phyloP scores from a whole-genome alignment of 192 early-diverging fungal genomes.

The Coemansia sp. region DNA sequence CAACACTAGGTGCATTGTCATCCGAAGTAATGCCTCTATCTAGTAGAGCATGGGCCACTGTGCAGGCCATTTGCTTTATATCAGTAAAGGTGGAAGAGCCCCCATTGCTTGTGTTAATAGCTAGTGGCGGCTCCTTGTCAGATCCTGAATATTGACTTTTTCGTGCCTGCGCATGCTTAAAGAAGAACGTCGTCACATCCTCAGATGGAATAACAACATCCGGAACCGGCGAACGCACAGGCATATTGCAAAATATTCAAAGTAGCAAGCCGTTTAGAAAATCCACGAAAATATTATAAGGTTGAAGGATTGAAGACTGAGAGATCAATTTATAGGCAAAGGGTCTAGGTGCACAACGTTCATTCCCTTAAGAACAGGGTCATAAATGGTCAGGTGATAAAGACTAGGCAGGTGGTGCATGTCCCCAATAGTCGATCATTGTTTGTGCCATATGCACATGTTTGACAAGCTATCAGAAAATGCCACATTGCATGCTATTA shows the following conservation, averaged over 20 bases:
- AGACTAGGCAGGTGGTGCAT: no score
- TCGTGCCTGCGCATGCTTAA: slow-evolving; percentile 22
- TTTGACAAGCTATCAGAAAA: no score
- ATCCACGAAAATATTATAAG: not conserved
- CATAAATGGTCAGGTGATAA: no score
- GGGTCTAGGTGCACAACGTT: not conserved
- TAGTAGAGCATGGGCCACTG: slow-evolving; percentile 13
- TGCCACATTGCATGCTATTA: no score
- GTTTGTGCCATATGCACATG: no score
- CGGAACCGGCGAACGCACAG: slow-evolving; percentile 29
- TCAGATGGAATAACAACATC: slow-evolving; percentile 18
- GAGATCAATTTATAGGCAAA: not conserved
- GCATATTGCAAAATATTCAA: slow-evolving; percentile 12
- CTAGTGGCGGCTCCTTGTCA: slow-evolving; percentile 9
- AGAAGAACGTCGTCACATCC: slow-evolving; percentile 34
- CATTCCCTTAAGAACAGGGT: not conserved
- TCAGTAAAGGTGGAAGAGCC: slow-evolving; percentile 17
- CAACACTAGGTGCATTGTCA: not conserved
- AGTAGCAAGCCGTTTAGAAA: not conserved
- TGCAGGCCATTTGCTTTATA: slow-evolving; percentile 14
- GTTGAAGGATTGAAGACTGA: not conserved
- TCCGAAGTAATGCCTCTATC: slow-evolving; percentile 14
- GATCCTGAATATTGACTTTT: not conserved
- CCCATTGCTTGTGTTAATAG: slow-evolving; percentile 17
- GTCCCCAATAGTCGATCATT: no score